phyloP scores from a whole-genome alignment of 345 rosid species.

The Camelina neglecta region DNA sequence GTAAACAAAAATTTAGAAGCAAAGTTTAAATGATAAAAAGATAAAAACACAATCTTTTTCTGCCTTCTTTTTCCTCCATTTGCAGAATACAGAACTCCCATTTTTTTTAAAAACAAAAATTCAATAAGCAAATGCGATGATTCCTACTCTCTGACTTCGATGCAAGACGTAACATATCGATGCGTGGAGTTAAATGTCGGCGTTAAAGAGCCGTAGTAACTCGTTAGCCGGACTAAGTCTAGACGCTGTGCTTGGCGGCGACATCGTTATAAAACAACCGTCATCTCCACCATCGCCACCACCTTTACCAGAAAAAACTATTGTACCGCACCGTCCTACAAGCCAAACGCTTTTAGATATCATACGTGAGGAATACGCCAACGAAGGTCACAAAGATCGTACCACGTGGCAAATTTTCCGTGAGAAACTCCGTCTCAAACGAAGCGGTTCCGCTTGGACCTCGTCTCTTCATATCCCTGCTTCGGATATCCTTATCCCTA shows the following conservation, averaged over 20 bases:
- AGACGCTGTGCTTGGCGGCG: constrained; percentile 51
- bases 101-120: neutral
- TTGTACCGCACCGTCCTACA: constrained; percentile 40
- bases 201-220: constrained; percentile 51
- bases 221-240: constrained; percentile 49
- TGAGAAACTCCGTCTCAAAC: constrained; percentile 68
- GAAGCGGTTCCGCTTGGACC: constrained; percentile 74
- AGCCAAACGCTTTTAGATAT: constrained; percentile 66
- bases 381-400: constrained; percentile 55
- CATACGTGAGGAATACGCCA: constrained; percentile 59
- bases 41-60: neutral
- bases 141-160: constrained; percentile 31
- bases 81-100: neutral
- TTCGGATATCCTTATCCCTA: constrained; percentile 57
- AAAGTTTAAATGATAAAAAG: neutral
- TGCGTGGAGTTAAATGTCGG: constrained; percentile 55
- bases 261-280: constrained; percentile 39
- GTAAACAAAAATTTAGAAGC: neutral
- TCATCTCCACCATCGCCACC: constrained; percentile 37
- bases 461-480: constrained; percentile 59
- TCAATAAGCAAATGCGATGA: constrained; percentile 22
- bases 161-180: constrained; percentile 42
- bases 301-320: constrained; percentile 21
- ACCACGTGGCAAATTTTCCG: constrained; percentile 81
- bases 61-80: neutral